Evolutionary conservation across 177 flowering plant genomes (phyloP), one percentile per base, ranked within the genome.

Genomic region (Viscum album): DNA sequence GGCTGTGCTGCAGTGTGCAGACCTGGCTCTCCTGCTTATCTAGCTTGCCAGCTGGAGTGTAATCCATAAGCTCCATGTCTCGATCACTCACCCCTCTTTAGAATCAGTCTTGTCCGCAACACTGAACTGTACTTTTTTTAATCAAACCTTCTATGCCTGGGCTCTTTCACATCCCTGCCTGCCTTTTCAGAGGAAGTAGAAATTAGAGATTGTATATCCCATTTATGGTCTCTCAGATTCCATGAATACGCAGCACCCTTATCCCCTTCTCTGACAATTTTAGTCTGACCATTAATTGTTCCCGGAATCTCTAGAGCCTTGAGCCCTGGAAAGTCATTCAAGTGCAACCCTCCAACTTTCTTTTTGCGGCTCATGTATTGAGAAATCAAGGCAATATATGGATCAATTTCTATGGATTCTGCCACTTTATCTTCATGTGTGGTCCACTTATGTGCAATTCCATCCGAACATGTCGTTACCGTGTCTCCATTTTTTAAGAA

Each of bases 381-480:
- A 72, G 92, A 85, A 80, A 95, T 81, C 59, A 70, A 79, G 30
- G 88, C 78, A 67, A 74, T 75, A 84, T 80, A 92, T 70, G 86
- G 79, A 54, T 88, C 87, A 34, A 81, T 73, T 65, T 87, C 95
- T 29, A 34, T 62, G 16, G 85, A 71, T 50, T 83, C 87, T 56
- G 89, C 88, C 69, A 81, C 67, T 71, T 74, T 82, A 72, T 86
- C 88, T 21, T 73, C 77, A 71, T 83, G 64, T 28, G 71, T 61
- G 56, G 98, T 92, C 99, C 99, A 95, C 37, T 90, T 79, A 60
- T 96, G 88, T 60, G 80, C 85, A 56, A 85, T 80, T 59, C 98
- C 98, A 85, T 95, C 99, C 45, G 98, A 95, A 76, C 99, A 95
- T 67, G 97, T 98, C 2, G 98, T 95, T 59, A 89, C 85, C 68